A percentile compares a stretch with the other conserved stretches of the same genome.
Conservation (phyloP, 306 rosid species). For the Lotus japonicus region DNA sequence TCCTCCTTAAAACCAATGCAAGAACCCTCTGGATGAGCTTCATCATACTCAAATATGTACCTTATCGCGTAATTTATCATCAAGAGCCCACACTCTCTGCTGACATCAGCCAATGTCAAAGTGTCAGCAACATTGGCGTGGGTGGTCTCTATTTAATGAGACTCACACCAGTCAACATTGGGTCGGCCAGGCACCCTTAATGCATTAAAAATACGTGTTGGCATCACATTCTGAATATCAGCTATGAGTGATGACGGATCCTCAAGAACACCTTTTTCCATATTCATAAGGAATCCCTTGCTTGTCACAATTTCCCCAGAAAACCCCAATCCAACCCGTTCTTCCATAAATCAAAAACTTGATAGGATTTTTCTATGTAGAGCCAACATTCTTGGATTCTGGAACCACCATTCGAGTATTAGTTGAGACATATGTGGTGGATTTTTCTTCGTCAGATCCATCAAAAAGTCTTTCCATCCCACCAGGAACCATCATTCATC, state of each 20-base stretch:
- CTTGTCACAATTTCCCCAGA: conserved; percentile 62
- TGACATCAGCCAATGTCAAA: conserved; percentile 78
- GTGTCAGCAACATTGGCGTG: conserved; percentile 67
- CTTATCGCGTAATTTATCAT: conserved; percentile 83
- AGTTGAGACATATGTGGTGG: conserved; percentile 33
- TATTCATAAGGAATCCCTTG: conserved; percentile 70
- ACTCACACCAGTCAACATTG: conserved; percentile 83
- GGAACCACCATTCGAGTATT: conserved; percentile 68
- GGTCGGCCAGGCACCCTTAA: conserved; percentile 86
- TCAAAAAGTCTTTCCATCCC: conserved; percentile 58
- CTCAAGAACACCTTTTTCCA: conserved; percentile 74
- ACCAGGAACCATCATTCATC: conserved; percentile 91
- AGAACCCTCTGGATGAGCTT: conserved; percentile 77
- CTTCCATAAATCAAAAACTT: conserved; percentile 73
- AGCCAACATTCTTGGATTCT: conserved; percentile 30
- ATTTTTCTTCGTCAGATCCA: conserved; percentile 46
- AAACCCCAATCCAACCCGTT: conserved; percentile 81
- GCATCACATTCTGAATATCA: conserved; percentile 59
- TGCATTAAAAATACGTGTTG: conserved; percentile 82
- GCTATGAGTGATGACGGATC: conserved; percentile 56
- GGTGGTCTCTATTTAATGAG: conserved; percentile 71
- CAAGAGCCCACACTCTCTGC: conserved; percentile 74
- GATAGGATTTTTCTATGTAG: conserved; percentile 42
- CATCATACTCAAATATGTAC: conserved; percentile 80
- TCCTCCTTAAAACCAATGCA: conserved; percentile 88